Percentiles rank a stretch among this genome's conserved stretches.
Evolutionary conservation across 306 rosid genomes (phyloP).

Genomic region (Castanopsis chinensis): DNA sequence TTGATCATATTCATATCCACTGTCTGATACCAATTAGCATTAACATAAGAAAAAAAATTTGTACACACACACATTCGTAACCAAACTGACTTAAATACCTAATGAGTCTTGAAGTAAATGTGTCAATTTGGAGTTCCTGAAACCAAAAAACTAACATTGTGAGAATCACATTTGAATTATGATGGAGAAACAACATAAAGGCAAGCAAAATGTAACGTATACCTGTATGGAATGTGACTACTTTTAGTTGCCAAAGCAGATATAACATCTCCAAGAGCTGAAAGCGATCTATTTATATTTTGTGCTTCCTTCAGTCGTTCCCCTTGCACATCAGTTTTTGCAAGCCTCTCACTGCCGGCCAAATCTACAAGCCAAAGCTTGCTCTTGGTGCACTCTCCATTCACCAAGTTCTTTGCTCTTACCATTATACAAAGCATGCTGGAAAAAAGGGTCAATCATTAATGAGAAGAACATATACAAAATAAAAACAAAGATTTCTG

Average conservation of each 20-base stretch:
- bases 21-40: neutral
- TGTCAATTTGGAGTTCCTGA: conserved; percentile 90
- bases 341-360: conserved; percentile 95
- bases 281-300: conserved; percentile 81
- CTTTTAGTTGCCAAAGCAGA: conserved; percentile 81
- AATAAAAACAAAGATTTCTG: neutral
- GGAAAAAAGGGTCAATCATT: conserved; percentile 24
- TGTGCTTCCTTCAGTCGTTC: conserved; percentile 86
- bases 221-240: conserved; percentile 90
- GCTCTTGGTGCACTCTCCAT: conserved; percentile 76
- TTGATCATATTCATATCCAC: neutral
- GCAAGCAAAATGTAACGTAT: conserved; percentile 8
- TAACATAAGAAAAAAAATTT: neutral
- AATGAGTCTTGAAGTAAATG: conserved; percentile 95
- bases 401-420: conserved; percentile 72
- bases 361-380: conserved; percentile 94
- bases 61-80: conserved; percentile 1
- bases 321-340: conserved; percentile 83
- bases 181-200: conserved; percentile 6
- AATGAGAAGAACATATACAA: neutral
- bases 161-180: conserved; percentile 12
- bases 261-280: conserved; percentile 91
- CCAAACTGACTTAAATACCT: conserved; percentile 36
- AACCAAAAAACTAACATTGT: conserved; percentile 25
- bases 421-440: conserved; percentile 81